Percentiles rank a stretch among this genome's conserved stretches.
Evolutionary conservation across 1,139 yeast genomes (phyloP).

Genomic region (Lodderomyces beijingensis): DNA sequence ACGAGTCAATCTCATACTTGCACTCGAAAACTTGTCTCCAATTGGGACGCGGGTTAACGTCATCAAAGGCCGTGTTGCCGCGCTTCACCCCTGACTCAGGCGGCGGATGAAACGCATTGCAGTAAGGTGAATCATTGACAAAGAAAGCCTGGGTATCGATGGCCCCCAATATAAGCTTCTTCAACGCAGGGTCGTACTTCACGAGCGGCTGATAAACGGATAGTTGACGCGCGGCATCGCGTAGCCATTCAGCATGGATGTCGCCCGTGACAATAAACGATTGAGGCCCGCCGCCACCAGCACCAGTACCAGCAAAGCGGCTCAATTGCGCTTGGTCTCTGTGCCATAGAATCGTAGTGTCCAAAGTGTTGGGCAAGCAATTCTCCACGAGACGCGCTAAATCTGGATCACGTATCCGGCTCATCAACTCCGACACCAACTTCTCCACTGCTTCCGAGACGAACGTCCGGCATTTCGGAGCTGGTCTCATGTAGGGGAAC

Average conservation of each 20-base stretch:
- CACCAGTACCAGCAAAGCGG: too few species aligned
- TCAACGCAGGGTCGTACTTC: slow-evolving; percentile 45
- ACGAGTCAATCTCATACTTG: slow-evolving; percentile 82
- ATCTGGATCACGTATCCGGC: slow-evolving; percentile 54
- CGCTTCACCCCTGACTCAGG: slow-evolving; percentile 49
- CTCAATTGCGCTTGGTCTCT: slow-evolving; percentile 10
- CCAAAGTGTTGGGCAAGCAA: slow-evolving; percentile 82
- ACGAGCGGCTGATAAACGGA: slow-evolving; percentile 68
- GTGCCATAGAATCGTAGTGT: slow-evolving; percentile 83
- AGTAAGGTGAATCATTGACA: slow-evolving; percentile 63
- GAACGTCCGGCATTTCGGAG: slow-evolving; percentile 69
- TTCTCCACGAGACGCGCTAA: slow-evolving; percentile 74
- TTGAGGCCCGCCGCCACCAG: slow-evolving; percentile 18
- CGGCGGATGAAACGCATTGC: slow-evolving; percentile 92
- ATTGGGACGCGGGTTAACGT: slow-evolving; percentile 65
- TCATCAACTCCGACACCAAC: slow-evolving; percentile 51
- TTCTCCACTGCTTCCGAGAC: slow-evolving; percentile 57
- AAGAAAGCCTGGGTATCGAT: slow-evolving; percentile 73
- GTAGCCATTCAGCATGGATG: slow-evolving; percentile 83
- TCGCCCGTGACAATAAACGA: slow-evolving; percentile 84
- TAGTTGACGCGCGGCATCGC: slow-evolving; percentile 83
- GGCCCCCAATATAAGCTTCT: slow-evolving; percentile 65
- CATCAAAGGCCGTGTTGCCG: slow-evolving; percentile 57
- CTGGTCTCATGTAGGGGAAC: slow-evolving; percentile 76
- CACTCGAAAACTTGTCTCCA: slow-evolving; percentile 80